Evolutionary conservation across 345 rosid species (phyloP).

Genomic region (Sonneratia alba): DNA sequence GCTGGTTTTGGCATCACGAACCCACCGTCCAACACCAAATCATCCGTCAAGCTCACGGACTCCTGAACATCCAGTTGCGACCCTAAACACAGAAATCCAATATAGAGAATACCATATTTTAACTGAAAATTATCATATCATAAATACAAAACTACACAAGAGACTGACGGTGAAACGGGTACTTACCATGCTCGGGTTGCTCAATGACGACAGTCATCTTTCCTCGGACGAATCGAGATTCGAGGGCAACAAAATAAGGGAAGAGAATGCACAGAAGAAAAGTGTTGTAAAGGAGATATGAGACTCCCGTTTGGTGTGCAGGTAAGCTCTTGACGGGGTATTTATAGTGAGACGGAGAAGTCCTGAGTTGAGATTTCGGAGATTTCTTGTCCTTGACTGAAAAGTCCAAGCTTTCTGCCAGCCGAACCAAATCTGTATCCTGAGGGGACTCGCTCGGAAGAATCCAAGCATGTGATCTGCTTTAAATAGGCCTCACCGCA

Average conservation of each 20-base stretch:
- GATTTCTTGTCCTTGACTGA: slow-evolving; percentile 39
- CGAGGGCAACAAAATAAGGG: not conserved
- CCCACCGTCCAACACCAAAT: slow-evolving; percentile 41
- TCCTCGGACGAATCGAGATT: not conserved
- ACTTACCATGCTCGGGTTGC: slow-evolving; percentile 36
- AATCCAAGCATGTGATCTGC: slow-evolving; percentile 3
- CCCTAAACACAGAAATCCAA: slow-evolving; percentile 6
- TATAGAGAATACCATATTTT: not conserved
- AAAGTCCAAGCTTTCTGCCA: slow-evolving; percentile 11
- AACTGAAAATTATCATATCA: no score
- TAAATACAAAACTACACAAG: no score
- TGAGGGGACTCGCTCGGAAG: slow-evolving; percentile 8
- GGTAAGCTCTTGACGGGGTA: not conserved
- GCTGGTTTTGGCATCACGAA: slow-evolving; percentile 23
- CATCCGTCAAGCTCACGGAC: slow-evolving; percentile 15
- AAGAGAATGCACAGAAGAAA: not conserved
- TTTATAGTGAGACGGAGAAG: slow-evolving; percentile 33
- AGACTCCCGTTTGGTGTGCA: not conserved
- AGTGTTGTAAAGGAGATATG: not conserved
- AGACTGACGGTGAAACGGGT: no score
- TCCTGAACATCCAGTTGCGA: slow-evolving; percentile 22
- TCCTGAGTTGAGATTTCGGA: slow-evolving; percentile 47
- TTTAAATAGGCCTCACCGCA: not conserved
- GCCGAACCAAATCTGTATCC: slow-evolving; percentile 7
- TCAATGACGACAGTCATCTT: slow-evolving; percentile 52